Percentiles rank a stretch among this genome's conserved stretches.
Conservation (phyloP, 1,284 basidiomycete genomes). For the Irpex sp. region DNA sequence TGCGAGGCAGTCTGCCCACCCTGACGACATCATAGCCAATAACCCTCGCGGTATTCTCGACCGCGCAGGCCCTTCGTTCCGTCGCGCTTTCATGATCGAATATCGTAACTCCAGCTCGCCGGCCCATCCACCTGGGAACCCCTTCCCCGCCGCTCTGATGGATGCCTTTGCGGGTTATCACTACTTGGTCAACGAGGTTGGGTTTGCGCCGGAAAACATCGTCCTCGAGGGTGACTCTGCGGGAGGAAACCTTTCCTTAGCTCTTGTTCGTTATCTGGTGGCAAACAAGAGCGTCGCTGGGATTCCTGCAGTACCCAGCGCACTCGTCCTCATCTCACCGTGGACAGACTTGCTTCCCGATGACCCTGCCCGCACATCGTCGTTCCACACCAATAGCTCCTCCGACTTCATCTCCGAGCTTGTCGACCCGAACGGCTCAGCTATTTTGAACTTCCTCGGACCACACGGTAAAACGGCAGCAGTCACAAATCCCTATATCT, state of each 20-base stretch:
- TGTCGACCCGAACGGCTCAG: background rate
- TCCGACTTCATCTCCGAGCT: background rate
- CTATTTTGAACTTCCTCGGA: slow-evolving; percentile 5
- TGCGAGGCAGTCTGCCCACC: slow-evolving; percentile 25
- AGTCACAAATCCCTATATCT: slow-evolving; percentile 50
- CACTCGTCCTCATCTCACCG: slow-evolving; percentile 48
- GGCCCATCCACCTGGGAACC: slow-evolving; percentile 20
- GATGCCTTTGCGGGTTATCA: slow-evolving; percentile 44
- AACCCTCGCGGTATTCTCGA: slow-evolving; percentile 17
- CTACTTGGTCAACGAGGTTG: slow-evolving; percentile 36
- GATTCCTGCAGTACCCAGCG: slow-evolving; percentile 29
- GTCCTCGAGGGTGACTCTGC: slow-evolving; percentile 52
- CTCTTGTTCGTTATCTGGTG: slow-evolving; percentile 31
- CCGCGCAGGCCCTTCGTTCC: slow-evolving; percentile 15
- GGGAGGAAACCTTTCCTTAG: slow-evolving; percentile 48
- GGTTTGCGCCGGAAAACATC: slow-evolving; percentile 41
- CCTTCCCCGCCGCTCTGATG: slow-evolving; percentile 48
- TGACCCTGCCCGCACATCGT: slow-evolving; percentile 37
- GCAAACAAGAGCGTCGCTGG: slow-evolving; percentile 16
- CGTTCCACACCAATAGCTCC: slow-evolving; percentile 3
- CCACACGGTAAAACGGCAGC: slow-evolving; percentile 20
- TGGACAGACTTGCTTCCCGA: slow-evolving; percentile 52
- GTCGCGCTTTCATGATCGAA: slow-evolving; percentile 31
- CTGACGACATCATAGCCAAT: slow-evolving; percentile 26
- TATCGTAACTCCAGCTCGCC: slow-evolving; percentile 28